Evolutionary conservation across 2,329 filamentous ascomycete genomes (phyloP), one percentile per base, ranked within the genome.

Genomic region (Pyrenophora graminea): DNA sequence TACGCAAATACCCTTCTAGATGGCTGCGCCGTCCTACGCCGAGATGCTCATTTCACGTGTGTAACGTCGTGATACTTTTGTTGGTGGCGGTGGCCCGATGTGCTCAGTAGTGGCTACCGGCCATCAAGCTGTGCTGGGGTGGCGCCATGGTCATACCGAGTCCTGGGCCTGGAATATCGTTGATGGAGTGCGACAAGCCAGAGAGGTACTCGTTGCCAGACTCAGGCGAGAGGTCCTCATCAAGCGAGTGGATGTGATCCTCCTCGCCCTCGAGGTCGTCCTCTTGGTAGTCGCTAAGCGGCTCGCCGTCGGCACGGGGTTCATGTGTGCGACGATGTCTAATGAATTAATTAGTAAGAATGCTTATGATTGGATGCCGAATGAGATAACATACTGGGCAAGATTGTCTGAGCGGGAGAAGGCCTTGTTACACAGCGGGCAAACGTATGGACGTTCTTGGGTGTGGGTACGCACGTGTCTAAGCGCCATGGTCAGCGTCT

Each of bases 381-480:
- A 45, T 37, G 47, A 39, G 39, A 37, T 21, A 40, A 64, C 82
- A 76, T 91, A 96, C 89, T 99, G 94, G 75, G 94, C 94, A 77
- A 99, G 88, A 76, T 99, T 99, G 80, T 99, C 94, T 70, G 93
- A 97, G 78, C 94, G 84, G 53, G 94, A 97, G 77, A 99, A 99
- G 62, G 93, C 93, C 82, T 97, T 97, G 83, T 90, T 96, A 85
- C 94, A 99, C 76, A 96, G 88, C 65, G 90, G 89, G 84, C 94
- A 99, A 72, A 95, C 88, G 77, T 99, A 99, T 66, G 94, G 94
- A 79, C 93, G 90, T 82, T 99, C 94, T 82, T 99, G 94, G 49
- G 94, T 99, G 82, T 99, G 94, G 70, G 94, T 99, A 79, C 94
- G 90, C 76, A 99, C 94, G 80, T 99, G 94, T 83, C 92, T 96